Percentiles rank a stretch among this genome's conserved stretches.
Evolutionary conservation across 176 grass and related monocot genomes (phyloP).

Genomic region (Luzula sylvatica): DNA sequence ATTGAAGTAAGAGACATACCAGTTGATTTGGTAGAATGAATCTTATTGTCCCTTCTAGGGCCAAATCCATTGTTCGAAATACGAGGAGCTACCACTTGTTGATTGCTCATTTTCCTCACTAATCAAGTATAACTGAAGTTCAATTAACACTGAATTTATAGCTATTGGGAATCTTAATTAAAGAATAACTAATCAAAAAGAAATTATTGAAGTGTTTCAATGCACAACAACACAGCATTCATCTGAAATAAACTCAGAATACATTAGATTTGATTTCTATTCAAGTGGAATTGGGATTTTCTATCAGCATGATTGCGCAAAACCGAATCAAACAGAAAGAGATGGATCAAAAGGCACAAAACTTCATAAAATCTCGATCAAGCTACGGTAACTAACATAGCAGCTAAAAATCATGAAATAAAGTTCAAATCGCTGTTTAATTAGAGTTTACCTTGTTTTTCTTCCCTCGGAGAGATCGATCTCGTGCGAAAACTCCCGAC

Average conservation of each 20-base stretch:
- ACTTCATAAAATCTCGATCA: constrained; percentile 5
- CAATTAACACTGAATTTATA: constrained; percentile 2
- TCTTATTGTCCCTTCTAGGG: constrained; percentile 36
- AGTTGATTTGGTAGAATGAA: constrained; percentile 38
- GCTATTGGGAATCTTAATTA: no score
- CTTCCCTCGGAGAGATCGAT: not conserved
- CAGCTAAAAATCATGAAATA: not conserved
- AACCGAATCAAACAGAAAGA: not conserved
- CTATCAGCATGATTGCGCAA: not conserved
- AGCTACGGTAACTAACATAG: not conserved
- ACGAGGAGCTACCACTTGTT: constrained; percentile 35
- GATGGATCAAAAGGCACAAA: constrained; percentile 6
- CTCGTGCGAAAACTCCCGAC: not conserved
- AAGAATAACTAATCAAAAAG: not conserved
- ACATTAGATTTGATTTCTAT: not conserved
- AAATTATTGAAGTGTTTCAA: not conserved
- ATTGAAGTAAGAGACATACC: not conserved
- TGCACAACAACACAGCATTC: constrained; percentile 11
- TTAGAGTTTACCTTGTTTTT: constrained; percentile 15
- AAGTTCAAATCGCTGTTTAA: not conserved
- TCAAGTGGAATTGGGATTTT: not conserved
- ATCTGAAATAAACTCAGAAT: not conserved
- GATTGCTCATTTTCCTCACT: constrained; percentile 62
- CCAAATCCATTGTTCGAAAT: constrained; percentile 48
- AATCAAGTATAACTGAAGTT: constrained; percentile 10